Evolutionary conservation across 2,329 filamentous ascomycete species (phyloP), one percentile per base, ranked within the genome.

Genomic region (Pezizomycotina sp.): DNA sequence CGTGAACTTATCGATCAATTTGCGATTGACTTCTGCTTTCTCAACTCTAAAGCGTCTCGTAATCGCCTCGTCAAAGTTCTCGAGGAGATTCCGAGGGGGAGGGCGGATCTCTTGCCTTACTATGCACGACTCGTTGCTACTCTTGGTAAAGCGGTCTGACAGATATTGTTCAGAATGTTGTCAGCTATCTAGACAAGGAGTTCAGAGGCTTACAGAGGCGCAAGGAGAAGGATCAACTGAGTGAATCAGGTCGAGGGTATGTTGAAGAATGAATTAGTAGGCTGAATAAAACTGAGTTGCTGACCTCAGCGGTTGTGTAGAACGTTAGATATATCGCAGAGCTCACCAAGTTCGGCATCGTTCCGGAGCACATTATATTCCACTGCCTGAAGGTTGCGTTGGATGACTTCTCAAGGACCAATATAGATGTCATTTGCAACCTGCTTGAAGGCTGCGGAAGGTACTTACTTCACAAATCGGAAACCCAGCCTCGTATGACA

Each of bases 291-390:
- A n/a, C n/a, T n/a, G n/a, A 12, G 22, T 24, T 24, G 8, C 8
- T 12, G 7, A 26, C n/a, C 31, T 42, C 27, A 38, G 14, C n/a
- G 4, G 14, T 5, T 19, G 14, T 5, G 15, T 29, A 46, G 37
- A 52, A 52, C 31, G 47, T 43, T 25, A 48, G 91, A n/a, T 98
- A 98, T 55, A 71, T 98, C 32, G 84, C 89, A 5, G 89, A 98
- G 58, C 62, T 98, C 53, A 98, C 89, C 41, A 98, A 98, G 55
- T 98, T 98, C 53, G 86, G 89, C 20, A 82, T 93, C 20, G 89
- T 98, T 6, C 89, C 91, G 1, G 89, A 98, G 57, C 89, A 98
- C 58, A 86, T 98, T 47, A 91, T 98, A 35, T 98, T 98, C 54
- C 89, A 98, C 54, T 98, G 89, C 55, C 71, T 98, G 50, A 98